Evolutionary conservation across 495 filamentous ascomycete species (phyloP).

Genomic region (Darksidea phi): DNA sequence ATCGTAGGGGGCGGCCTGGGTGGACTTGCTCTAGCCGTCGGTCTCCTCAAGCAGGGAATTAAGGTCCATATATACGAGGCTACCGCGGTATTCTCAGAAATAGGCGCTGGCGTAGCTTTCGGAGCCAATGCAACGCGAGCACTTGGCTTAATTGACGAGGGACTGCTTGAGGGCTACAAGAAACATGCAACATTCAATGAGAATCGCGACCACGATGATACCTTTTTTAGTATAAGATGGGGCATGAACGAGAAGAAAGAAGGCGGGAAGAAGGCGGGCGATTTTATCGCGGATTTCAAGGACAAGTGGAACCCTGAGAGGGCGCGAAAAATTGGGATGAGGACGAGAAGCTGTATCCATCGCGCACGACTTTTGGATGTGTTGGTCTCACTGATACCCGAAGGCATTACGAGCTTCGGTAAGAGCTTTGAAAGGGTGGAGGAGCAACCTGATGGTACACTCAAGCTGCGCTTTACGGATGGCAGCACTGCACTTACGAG

Average conservation of each 20-base stretch:
- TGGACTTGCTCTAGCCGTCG: constrained; percentile 36
- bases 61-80: constrained; percentile 56
- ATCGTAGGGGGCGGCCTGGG: constrained; percentile 41
- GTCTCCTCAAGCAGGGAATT: constrained; percentile 38
- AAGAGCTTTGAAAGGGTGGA: constrained; percentile 45
- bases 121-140: constrained; percentile 34
- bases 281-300: constrained; percentile 7
- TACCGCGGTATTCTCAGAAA: constrained; percentile 48
- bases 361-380: constrained; percentile 61
- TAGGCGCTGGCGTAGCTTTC: constrained; percentile 35
- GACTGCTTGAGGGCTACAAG: constrained; percentile 26
- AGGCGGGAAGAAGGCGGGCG: constrained; percentile 14
- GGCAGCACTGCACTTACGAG: constrained; percentile 49
- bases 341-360: constrained; percentile 40
- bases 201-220: constrained; percentile 34
- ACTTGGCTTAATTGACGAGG: constrained; percentile 27
- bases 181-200: constrained; percentile 44
- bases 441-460: constrained; percentile 37
- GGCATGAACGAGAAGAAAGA: constrained; percentile 18
- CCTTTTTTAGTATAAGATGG: constrained; percentile 19
- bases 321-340: constrained; percentile 3
- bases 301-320: constrained; percentile 11
- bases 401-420: constrained; percentile 43
- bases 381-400: constrained; percentile 56
- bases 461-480: constrained; percentile 54